Conservation (phyloP, 1,284 basidiomycete genomes). For the Apiotrichum laibachii region DNA sequence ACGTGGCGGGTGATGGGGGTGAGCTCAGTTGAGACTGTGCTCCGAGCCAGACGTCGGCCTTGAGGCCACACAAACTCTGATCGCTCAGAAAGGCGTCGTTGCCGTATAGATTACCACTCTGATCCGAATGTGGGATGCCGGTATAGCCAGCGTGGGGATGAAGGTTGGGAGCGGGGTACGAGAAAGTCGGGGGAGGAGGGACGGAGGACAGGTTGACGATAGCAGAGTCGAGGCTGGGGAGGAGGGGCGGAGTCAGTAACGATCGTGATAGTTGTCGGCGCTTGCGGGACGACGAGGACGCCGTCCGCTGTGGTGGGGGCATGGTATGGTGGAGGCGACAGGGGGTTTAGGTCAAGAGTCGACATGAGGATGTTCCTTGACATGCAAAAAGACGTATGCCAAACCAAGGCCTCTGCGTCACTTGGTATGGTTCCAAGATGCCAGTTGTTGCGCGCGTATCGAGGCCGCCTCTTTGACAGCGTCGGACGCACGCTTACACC, state of each 20-base stretch:
- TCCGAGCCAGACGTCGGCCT: slow-evolving; percentile 37
- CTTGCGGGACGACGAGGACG: slow-evolving; percentile 3
- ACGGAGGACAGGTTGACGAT: slow-evolving; percentile 30
- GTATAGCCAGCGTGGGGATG: slow-evolving; percentile 1
- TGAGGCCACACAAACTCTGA: slow-evolving; percentile 20
- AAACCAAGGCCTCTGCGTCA: not conserved
- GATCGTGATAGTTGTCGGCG: slow-evolving; percentile 9
- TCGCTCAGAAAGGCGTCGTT: slow-evolving; percentile 19
- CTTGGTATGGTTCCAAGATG: not conserved
- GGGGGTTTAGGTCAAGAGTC: not conserved
- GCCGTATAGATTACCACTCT: slow-evolving; percentile 7
- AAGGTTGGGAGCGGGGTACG: slow-evolving; percentile 1
- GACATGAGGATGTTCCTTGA: not conserved
- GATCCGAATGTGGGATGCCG: slow-evolving; percentile 11
- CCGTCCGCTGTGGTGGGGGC: slow-evolving; percentile 2
- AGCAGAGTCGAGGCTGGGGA: slow-evolving; percentile 22
- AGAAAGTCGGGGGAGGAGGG: slow-evolving; percentile 20
- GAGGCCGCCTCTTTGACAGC: not conserved
- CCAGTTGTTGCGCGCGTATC: not conserved
- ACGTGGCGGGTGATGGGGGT: slow-evolving; percentile 48
- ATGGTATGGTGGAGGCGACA: not conserved
- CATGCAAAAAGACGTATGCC: not conserved
- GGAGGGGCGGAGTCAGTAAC: slow-evolving; percentile 17
- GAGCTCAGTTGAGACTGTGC: slow-evolving; percentile 24
- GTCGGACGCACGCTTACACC: not conserved